Evolutionary conservation across 1,284 basidiomycete genomes (phyloP), one percentile per base, ranked within the genome.

Genomic region (Trichosporon ovoides): DNA sequence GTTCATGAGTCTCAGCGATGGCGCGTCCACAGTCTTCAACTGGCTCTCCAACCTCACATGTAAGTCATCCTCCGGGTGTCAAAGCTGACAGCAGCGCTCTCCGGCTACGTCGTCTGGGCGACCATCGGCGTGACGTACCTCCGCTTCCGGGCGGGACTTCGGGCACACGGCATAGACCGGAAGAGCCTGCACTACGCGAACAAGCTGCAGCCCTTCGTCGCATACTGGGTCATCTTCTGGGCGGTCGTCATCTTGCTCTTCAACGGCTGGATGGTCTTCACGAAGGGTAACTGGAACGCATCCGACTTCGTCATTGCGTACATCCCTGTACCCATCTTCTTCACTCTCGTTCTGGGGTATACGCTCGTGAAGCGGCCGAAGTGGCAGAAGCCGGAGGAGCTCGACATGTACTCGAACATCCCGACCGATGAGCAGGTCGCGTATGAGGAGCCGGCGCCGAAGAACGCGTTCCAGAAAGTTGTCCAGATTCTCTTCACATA

Each of bases 351-450:
- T 13, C 28, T 37, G 7, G 61, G 58, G 2, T 65, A 52, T 49
- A 34, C 22, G n/a, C 5, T 65, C 38, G 35, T 59, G 67, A 83
- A 83, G 70, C 81, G 79, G 66, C 73, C 78, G 24, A 77, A 81
- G 12, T 72, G 79, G 16, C 76, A 85, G 36, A 77, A 70, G 48
- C 66, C 83, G 5, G 67, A 79, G 16, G 83, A 91, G 28, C 89
- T 94, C 84, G 91, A 94, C 77, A 89, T 95, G 59, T 78, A 88
- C 55, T 85, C 83, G 38, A 84, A 89, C 74, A 86, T 91, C 52
- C 86, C 87, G 66, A 85, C 84, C 0, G 84, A 83, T 3, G 83
- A 82, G 79, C 85, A 77, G 64, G 81, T 60, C 12, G 53, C 80
- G 7, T 81, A 82, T 64, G 85, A 88, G 55, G 88, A 90, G 37